These are phyloP conservation scores for Sarocladium strictum DNA, from an alignment of 2,329 filamentous ascomycete species.

Conservation along the genomic window DNA sequence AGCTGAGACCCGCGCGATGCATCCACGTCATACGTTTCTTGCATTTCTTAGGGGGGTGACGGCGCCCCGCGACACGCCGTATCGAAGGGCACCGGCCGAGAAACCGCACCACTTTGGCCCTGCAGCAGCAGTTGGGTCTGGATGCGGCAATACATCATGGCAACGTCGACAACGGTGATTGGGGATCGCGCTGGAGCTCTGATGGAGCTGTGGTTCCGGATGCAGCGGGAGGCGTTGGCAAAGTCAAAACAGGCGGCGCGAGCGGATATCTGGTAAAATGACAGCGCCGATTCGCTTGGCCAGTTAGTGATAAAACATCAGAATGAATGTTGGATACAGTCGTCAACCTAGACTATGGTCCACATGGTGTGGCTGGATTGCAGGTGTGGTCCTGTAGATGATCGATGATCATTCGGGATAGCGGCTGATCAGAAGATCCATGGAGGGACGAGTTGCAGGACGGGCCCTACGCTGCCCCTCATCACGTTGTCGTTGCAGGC, in stretches of 20 bases:
- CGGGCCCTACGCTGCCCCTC: not conserved
- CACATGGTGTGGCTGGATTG: not conserved
- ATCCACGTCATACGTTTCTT: conserved; percentile 5
- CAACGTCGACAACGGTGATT: not conserved
- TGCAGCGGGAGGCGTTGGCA: conserved; percentile 2
- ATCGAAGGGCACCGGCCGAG: not conserved
- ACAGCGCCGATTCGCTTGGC: not conserved
- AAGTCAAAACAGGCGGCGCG: not conserved
- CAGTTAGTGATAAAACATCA: not conserved
- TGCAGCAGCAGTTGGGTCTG: not conserved
- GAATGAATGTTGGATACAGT: not conserved
- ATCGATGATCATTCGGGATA: conserved; percentile 1
- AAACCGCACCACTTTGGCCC: conserved; percentile 1
- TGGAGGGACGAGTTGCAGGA: too few species aligned
- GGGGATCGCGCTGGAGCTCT: not conserved
- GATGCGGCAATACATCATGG: not conserved
- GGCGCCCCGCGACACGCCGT: not conserved
- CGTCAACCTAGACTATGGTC: not conserved
- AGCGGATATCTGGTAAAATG: not conserved
- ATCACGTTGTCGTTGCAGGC: not conserved
- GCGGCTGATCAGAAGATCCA: not conserved
- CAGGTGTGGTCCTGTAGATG: not conserved
- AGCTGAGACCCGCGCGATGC: not conserved
- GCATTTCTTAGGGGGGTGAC: not conserved
- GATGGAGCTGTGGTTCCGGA: conserved; percentile 3